A percentile compares a stretch with the other conserved stretches of the same genome.
These are phyloP conservation scores for Mrakia hoshinonis DNA, from an alignment of 768 basidiomycete species.

Conservation along the genomic window DNA sequence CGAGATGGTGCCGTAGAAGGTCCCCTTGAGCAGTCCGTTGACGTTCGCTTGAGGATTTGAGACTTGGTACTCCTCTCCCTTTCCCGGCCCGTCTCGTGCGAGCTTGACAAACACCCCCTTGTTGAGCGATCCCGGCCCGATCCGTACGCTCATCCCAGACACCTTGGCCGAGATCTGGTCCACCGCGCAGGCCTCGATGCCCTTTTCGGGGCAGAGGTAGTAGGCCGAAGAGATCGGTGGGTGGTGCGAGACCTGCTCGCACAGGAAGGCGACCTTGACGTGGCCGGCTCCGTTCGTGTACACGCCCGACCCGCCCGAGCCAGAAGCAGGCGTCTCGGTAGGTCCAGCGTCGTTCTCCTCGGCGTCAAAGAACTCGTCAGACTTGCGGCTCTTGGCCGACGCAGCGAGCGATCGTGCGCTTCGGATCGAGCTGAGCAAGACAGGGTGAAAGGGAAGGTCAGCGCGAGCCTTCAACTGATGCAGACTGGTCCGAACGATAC, in stretches of 20 bases:
- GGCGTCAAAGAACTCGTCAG: neutral
- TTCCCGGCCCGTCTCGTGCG: slow-evolving; percentile 58
- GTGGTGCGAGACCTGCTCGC: slow-evolving; percentile 94
- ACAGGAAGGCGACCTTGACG: slow-evolving; percentile 68
- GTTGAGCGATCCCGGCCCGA: slow-evolving; percentile 73
- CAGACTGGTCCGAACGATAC: too few relatives aligned
- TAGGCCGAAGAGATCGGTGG: slow-evolving; percentile 85
- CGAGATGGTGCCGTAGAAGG: slow-evolving; percentile 76
- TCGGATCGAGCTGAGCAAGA: slow-evolving; percentile 2
- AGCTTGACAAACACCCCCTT: slow-evolving; percentile 78
- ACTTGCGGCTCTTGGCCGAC: neutral
- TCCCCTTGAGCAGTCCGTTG: slow-evolving; percentile 83
- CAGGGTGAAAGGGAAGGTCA: neutral
- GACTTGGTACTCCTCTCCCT: slow-evolving; percentile 69
- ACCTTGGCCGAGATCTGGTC: slow-evolving; percentile 93
- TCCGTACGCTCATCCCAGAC: slow-evolving; percentile 74
- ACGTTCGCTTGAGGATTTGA: slow-evolving; percentile 83
- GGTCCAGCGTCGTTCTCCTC: neutral
- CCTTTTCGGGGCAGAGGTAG: slow-evolving; percentile 63
- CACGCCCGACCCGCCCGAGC: neutral
- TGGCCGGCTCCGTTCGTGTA: neutral
- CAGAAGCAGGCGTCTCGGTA: neutral
- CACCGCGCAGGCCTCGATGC: slow-evolving; percentile 62
- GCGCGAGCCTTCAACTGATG: neutral
- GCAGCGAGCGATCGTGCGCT: neutral